Evolutionary conservation across 2,329 filamentous ascomycete genomes (phyloP).

Genomic region (Triangularia verruculosa): DNA sequence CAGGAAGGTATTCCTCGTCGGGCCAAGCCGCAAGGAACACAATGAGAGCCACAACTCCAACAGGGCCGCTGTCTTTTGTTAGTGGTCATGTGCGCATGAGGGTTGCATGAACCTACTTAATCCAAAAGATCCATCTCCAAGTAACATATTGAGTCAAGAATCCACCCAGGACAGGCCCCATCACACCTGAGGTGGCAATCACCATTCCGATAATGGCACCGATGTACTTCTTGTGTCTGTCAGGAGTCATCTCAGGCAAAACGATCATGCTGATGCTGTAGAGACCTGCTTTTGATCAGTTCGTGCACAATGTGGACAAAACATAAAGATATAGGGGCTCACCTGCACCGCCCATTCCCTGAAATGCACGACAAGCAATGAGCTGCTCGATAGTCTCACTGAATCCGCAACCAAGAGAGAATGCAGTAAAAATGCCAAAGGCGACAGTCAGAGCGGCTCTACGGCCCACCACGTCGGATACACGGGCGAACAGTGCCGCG

Average conservation of each 20-base stretch:
- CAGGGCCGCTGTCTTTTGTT: constrained; percentile 43
- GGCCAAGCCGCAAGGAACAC: constrained; percentile 53
- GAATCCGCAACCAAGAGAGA: constrained; percentile 55
- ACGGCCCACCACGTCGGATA: constrained; percentile 55
- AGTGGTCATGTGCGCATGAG: neutral
- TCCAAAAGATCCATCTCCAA: constrained; percentile 59
- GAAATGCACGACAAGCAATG: constrained; percentile 48
- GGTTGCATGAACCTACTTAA: constrained; percentile 45
- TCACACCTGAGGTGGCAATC: constrained; percentile 46
- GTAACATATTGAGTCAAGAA: constrained; percentile 46
- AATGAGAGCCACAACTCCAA: constrained; percentile 45
- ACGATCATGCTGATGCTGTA: constrained; percentile 2
- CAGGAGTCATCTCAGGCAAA: constrained; percentile 48
- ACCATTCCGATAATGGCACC: constrained; percentile 48
- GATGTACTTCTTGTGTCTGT: constrained; percentile 41
- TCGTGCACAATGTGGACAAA: constrained; percentile 34
- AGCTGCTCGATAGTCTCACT: constrained; percentile 43
- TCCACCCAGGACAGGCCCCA: constrained; percentile 52
- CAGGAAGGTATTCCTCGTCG: constrained; percentile 38
- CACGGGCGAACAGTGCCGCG: constrained; percentile 52
- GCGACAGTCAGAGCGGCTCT: constrained; percentile 49
- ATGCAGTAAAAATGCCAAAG: constrained; percentile 53
- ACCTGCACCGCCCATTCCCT: constrained; percentile 53
- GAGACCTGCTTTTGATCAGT: constrained; percentile 26
- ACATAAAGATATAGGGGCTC: constrained; percentile 19